Conservation (phyloP, 768 basidiomycete species). For the Pleurotus salmoneostramineus region DNA sequence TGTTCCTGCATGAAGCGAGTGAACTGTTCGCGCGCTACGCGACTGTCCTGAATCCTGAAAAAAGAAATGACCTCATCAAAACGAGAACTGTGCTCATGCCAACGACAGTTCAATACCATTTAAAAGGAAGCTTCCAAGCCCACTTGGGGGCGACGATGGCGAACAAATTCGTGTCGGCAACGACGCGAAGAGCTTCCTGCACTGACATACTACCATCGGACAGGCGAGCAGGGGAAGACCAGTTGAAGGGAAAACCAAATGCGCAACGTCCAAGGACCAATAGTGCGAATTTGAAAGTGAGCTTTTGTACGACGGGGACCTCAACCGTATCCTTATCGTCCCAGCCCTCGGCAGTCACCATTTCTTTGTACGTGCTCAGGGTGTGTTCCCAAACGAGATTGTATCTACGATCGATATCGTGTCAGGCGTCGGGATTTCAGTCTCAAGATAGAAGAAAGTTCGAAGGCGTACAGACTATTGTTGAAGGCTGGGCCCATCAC, state of each 20-base stretch:
- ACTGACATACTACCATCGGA: conserved; percentile 33
- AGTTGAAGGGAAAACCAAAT: conserved; percentile 40
- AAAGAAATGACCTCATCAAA: not conserved
- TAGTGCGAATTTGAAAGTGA: conserved; percentile 40
- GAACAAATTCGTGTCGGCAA: conserved; percentile 24
- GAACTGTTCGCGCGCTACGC: conserved; percentile 26
- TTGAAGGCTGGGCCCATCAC: conserved; percentile 29
- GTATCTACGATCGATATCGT: conserved; percentile 22
- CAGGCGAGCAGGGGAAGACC: conserved; percentile 32
- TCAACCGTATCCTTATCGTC: conserved; percentile 19
- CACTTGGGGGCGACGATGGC: conserved; percentile 30
- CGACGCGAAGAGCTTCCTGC: conserved; percentile 31
- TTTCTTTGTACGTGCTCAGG: conserved; percentile 29
- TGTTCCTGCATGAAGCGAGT: conserved; percentile 34
- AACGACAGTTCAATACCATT: conserved; percentile 18
- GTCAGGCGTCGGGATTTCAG: not conserved
- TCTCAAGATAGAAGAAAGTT: not conserved
- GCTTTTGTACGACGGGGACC: conserved; percentile 24
- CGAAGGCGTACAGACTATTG: conserved; percentile 16
- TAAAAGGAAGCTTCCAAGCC: conserved; percentile 30
- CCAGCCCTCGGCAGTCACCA: conserved; percentile 35
- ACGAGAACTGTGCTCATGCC: not conserved
- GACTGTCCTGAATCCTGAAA: conserved; percentile 21
- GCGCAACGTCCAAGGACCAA: conserved; percentile 41
- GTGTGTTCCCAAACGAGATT: conserved; percentile 38